phyloP scores from a whole-genome alignment of 257 asterid genomes.

The Nicotiana paniculata region DNA sequence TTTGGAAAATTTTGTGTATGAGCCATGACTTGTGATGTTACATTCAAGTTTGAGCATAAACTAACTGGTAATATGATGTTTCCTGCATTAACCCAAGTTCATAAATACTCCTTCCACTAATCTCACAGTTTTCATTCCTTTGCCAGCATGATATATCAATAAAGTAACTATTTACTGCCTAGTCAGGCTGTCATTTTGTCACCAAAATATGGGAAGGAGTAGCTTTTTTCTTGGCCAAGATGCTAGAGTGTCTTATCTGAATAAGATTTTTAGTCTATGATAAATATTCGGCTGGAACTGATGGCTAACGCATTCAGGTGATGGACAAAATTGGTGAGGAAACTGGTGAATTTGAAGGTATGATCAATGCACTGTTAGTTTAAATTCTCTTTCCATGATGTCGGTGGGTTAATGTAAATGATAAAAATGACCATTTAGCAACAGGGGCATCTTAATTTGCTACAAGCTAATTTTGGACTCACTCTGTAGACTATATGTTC shows the following conservation, averaged over 20 bases:
- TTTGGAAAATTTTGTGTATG: not conserved
- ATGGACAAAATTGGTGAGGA: constrained; percentile 18
- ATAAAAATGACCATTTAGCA: not conserved
- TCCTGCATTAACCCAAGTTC: not conserved
- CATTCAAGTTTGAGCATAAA: not conserved
- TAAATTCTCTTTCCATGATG: constrained; percentile 3
- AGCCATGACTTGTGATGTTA: not conserved
- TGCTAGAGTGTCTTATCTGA: not conserved
- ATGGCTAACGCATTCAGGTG: constrained; percentile 44
- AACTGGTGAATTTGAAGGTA: constrained; percentile 45
- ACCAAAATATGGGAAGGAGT: not conserved
- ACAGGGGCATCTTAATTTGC: not conserved
- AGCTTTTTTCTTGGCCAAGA: not conserved
- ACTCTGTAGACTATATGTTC: not conserved
- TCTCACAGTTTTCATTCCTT: not conserved
- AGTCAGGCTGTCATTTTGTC: not conserved
- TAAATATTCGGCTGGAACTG: constrained; percentile 12
- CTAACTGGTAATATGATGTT: not conserved
- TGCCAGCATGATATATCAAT: not conserved
- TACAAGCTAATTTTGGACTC: not conserved
- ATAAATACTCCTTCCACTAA: not conserved
- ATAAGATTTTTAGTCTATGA: not conserved
- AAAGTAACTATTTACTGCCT: not conserved
- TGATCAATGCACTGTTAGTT: not conserved
- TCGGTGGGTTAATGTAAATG: not conserved